phyloP scores from a whole-genome alignment of 345 rosid genomes.

The Isatis tinctoria region DNA sequence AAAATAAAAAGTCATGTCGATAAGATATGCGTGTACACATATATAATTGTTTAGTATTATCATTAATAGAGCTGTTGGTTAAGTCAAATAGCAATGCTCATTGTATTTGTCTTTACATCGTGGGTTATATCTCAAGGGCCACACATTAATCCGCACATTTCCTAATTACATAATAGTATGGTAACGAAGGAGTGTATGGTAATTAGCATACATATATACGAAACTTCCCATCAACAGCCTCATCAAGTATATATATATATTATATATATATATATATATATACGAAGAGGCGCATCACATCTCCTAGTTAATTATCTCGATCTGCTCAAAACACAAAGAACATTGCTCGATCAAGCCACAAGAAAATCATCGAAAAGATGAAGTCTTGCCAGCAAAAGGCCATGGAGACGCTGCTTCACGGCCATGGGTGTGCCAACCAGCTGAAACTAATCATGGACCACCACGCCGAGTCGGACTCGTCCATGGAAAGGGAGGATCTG shows the following conservation, averaged over 20 bases:
- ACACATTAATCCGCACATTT: constrained; percentile 22
- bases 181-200: constrained; percentile 6
- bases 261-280: background rate
- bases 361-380: constrained; percentile 2
- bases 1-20: background rate
- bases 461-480: constrained; percentile 9
- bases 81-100: constrained; percentile 23
- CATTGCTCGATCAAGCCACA: background rate
- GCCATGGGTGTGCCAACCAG: constrained; percentile 26
- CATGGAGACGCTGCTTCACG: constrained; percentile 29
- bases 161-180: background rate
- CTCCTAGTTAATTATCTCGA: background rate
- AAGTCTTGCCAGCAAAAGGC: constrained; percentile 26
- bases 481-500: constrained; percentile 21
- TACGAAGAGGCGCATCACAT: background rate
- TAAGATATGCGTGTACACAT: background rate
- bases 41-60: background rate
- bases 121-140: background rate
- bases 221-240: constrained; percentile 19
- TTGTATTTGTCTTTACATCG: constrained; percentile 1
- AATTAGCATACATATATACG: background rate
- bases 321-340: background rate
- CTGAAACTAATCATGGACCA: constrained; percentile 26
- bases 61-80: constrained; percentile 10
- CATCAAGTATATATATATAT: background rate